Conservation (phyloP, 768 basidiomycete genomes). For the Lenzites betulinus region DNA sequence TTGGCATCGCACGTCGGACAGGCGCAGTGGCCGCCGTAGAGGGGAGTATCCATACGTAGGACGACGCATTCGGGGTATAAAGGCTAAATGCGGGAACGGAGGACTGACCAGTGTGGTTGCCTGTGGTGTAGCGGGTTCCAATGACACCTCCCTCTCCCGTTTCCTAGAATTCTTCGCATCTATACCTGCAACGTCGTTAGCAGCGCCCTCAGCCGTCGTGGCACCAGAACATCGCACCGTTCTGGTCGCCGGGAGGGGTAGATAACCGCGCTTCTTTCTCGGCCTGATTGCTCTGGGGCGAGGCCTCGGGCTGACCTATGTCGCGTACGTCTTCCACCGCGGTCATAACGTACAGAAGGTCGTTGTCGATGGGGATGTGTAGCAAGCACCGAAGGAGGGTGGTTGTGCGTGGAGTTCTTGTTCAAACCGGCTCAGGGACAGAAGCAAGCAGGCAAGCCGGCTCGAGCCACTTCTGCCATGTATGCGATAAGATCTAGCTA, state of each 20-base stretch:
- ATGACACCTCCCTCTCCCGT: slow-evolving; percentile 75
- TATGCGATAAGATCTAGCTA: slow-evolving; percentile 15
- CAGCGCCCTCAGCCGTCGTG: no score
- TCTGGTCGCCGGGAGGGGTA: slow-evolving; percentile 15
- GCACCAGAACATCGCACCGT: slow-evolving; percentile 8
- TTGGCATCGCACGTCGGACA: no score
- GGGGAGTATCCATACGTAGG: not conserved
- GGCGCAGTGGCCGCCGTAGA: not conserved
- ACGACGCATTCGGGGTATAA: not conserved
- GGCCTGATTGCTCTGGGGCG: not conserved
- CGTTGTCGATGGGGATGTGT: slow-evolving; percentile 3
- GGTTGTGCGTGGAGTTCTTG: slow-evolving; percentile 17
- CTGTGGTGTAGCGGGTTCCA: slow-evolving; percentile 57
- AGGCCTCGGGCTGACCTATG: not conserved
- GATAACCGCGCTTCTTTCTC: slow-evolving; percentile 6
- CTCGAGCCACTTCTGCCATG: slow-evolving; percentile 15
- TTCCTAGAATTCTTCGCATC: slow-evolving; percentile 61
- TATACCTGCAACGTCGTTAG: slow-evolving; percentile 17
- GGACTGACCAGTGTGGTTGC: slow-evolving; percentile 36
- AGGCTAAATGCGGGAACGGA: slow-evolving; percentile 17
- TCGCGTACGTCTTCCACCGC: slow-evolving; percentile 7
- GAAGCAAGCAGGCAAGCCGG: slow-evolving; percentile 17
- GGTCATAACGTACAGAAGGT: slow-evolving; percentile 2
- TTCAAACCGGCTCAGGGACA: slow-evolving; percentile 22
- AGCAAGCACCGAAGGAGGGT: slow-evolving; percentile 3